These are phyloP conservation scores for Sugiyamaella floridensis DNA, from an alignment of 805 yeast genomes.

Conservation along the genomic window DNA sequence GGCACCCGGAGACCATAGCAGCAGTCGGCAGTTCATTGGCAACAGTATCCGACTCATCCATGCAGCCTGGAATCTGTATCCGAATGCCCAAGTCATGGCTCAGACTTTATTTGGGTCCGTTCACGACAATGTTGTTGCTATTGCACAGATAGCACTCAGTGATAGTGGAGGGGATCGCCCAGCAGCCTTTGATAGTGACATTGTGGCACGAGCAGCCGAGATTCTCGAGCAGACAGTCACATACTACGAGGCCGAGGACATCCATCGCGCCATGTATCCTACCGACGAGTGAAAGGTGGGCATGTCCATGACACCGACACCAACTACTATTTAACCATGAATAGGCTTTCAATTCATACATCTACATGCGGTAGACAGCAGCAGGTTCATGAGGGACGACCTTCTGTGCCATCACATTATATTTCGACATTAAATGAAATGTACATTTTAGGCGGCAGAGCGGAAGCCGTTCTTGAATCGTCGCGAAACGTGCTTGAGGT, in stretches of 20 bases:
- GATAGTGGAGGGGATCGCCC: constrained; percentile 46
- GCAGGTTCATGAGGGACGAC: background rate
- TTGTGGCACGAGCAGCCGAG: constrained; percentile 63
- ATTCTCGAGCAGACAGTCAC: constrained; percentile 61
- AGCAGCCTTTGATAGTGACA: constrained; percentile 47
- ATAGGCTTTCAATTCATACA: background rate
- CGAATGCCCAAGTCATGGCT: constrained; percentile 6
- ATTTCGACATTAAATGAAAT: background rate
- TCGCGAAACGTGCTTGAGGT: constrained; percentile 95
- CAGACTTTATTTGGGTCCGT: background rate
- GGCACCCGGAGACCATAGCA: background rate
- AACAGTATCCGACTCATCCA: constrained; percentile 14
- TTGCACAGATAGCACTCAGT: constrained; percentile 26
- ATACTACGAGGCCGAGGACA: constrained; percentile 71
- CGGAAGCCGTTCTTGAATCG: constrained; percentile 99
- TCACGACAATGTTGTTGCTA: constrained; percentile 21
- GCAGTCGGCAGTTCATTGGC: constrained; percentile 8
- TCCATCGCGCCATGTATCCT: constrained; percentile 52
- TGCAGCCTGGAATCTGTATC: constrained; percentile 12
- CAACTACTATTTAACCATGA: too few relatives aligned
- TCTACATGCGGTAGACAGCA: background rate
- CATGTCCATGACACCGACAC: too few relatives aligned
- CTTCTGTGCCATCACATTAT: background rate
- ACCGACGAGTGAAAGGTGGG: background rate
- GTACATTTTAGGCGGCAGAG: constrained; percentile 47